These are phyloP conservation scores for Silene conica DNA, from an alignment of 148 eudicot genomes.

Conservation along the genomic window DNA sequence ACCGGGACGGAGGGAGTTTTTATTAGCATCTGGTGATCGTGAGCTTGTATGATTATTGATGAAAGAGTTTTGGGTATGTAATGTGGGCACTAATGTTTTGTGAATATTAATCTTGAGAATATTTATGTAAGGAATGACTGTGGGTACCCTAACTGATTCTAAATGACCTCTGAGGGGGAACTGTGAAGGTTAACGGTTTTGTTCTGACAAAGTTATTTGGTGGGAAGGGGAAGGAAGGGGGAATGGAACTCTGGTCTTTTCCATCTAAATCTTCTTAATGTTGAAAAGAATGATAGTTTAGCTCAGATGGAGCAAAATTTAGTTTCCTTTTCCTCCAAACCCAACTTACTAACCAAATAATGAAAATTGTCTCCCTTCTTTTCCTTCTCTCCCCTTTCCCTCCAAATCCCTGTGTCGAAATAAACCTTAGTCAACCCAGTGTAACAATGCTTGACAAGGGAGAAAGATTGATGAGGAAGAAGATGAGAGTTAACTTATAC, in stretches of 20 bases:
- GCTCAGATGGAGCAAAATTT: too few species aligned
- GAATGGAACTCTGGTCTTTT: not conserved
- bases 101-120: too few species aligned
- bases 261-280: too few species aligned
- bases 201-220: not conserved
- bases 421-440: not conserved
- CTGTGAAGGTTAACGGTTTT: not conserved
- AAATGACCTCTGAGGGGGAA: not conserved
- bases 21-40: not conserved
- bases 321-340: too few species aligned
- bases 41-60: not conserved
- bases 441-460: not conserved
- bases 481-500: not conserved
- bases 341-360: too few species aligned
- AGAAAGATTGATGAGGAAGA: not conserved
- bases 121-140: too few species aligned
- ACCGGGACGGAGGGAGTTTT: too few species aligned
- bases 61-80: not conserved
- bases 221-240: not conserved
- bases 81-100: too few species aligned
- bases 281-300: too few species aligned
- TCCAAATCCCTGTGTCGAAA: too few species aligned
- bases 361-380: too few species aligned
- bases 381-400: too few species aligned
- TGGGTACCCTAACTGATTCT: not conserved